Conservation (phyloP, 2,329 filamentous ascomycete genomes). For the Colletotrichum agaves region DNA sequence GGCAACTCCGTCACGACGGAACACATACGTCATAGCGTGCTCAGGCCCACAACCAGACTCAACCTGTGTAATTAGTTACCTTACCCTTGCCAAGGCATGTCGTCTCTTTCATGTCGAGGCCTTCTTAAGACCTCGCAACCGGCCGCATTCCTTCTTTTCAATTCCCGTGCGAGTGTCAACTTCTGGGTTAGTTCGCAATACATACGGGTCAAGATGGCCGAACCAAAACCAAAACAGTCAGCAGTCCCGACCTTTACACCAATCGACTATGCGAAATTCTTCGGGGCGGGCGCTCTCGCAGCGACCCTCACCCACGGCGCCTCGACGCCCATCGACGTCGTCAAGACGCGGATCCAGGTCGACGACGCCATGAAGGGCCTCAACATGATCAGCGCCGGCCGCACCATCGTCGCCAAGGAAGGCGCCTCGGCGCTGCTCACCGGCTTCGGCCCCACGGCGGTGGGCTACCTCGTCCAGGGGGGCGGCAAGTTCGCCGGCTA, state of each 20-base stretch:
- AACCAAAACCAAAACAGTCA: conserved; percentile 34
- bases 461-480: conserved; percentile 90
- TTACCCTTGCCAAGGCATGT: conserved; percentile 27
- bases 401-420: conserved; percentile 81
- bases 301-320: conserved; percentile 63
- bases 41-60: neutral
- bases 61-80: no score
- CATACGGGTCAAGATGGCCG: conserved; percentile 35
- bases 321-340: conserved; percentile 71
- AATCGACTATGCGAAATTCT: conserved; percentile 63
- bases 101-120: conserved; percentile 12
- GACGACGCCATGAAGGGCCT: conserved; percentile 86
- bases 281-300: conserved; percentile 62
- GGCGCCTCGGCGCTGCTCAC: conserved; percentile 84
- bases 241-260: conserved; percentile 54
- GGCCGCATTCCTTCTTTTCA: conserved; percentile 7
- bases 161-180: neutral
- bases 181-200: neutral
- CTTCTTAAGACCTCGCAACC: conserved; percentile 13
- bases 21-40: conserved; percentile 29
- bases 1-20: conserved; percentile 30
- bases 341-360: conserved; percentile 93
- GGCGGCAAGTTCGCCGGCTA: conserved; percentile 93
- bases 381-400: conserved; percentile 83
- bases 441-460: conserved; percentile 85